Conservation (phyloP, 352 stramenopile genomes). For the Pythium graminicola region DNA sequence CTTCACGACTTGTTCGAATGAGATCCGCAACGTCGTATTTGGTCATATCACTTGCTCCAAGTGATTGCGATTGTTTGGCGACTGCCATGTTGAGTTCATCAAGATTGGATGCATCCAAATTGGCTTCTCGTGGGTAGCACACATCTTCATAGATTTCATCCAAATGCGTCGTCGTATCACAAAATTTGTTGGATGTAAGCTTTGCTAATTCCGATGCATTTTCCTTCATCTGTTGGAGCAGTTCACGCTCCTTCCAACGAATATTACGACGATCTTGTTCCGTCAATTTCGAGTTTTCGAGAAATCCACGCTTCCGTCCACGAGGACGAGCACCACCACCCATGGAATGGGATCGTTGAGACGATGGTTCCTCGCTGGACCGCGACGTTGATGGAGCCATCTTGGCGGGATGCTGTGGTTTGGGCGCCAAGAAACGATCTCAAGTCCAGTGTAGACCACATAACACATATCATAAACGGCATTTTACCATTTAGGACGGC, state of each 20-base stretch:
- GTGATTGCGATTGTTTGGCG: constrained; percentile 60
- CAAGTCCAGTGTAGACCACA: too few species aligned
- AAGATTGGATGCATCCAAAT: constrained; percentile 74
- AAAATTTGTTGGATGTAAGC: constrained; percentile 52
- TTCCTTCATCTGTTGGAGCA: constrained; percentile 66
- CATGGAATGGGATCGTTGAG: constrained; percentile 4
- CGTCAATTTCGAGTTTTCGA: constrained; percentile 62
- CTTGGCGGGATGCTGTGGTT: neutral
- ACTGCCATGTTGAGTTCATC: constrained; percentile 77
- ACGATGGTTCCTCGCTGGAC: constrained; percentile 3
- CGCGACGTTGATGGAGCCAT: constrained; percentile 18
- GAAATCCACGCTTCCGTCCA: constrained; percentile 36
- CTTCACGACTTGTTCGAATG: constrained; percentile 43
- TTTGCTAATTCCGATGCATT: constrained; percentile 62
- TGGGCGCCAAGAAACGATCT: constrained; percentile 17
- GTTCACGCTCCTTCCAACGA: constrained; percentile 68
- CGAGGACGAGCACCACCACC: constrained; percentile 7
- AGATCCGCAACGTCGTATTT: constrained; percentile 72
- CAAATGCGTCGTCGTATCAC: constrained; percentile 50
- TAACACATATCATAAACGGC: too few species aligned
- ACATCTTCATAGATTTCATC: constrained; percentile 74
- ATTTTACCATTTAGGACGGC: too few species aligned
- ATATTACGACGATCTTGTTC: constrained; percentile 67
- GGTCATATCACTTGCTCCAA: constrained; percentile 66
- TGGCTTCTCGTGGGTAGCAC: constrained; percentile 75